These are phyloP conservation scores for Papiliotrema nemorosa DNA, from an alignment of 1,284 basidiomycete species.

Conservation along the genomic window DNA sequence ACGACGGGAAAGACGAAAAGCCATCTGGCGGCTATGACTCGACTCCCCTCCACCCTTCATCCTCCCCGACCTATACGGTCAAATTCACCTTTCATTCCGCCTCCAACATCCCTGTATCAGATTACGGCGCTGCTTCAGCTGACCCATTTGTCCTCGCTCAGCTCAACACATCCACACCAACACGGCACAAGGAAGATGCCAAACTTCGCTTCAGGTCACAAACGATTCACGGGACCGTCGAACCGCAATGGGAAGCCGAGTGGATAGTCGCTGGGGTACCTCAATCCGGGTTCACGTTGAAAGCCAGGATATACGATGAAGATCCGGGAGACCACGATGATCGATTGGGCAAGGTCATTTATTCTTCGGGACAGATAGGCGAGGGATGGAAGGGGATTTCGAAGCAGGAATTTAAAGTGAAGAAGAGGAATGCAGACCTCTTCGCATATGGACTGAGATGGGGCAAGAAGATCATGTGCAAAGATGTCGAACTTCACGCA, in stretches of 20 bases:
- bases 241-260: constrained; percentile 50
- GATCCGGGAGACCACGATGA: constrained; percentile 53
- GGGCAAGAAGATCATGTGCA: constrained; percentile 13
- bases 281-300: constrained; percentile 46
- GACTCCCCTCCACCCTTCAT: constrained; percentile 27
- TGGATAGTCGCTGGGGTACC: constrained; percentile 55
- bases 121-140: constrained; percentile 46
- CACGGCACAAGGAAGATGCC: constrained; percentile 39
- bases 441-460: constrained; percentile 44
- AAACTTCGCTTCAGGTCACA: constrained; percentile 49
- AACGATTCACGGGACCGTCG: constrained; percentile 46
- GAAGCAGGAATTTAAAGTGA: constrained; percentile 40
- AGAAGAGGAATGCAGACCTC: constrained; percentile 48
- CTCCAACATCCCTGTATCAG: constrained; percentile 50
- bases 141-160: constrained; percentile 52
- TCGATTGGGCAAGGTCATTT: constrained; percentile 48
- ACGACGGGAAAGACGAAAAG: constrained; percentile 12
- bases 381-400: constrained; percentile 31
- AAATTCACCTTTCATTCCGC: constrained; percentile 52
- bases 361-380: constrained; percentile 24
- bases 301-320: constrained; percentile 51
- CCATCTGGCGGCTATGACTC: constrained; percentile 37
- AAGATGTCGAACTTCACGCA: constrained; percentile 19
- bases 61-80: constrained; percentile 45
- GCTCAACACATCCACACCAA: constrained; percentile 24